Conservation (phyloP, 2,329 filamentous ascomycete genomes). For the Lecanosticta acicola region DNA sequence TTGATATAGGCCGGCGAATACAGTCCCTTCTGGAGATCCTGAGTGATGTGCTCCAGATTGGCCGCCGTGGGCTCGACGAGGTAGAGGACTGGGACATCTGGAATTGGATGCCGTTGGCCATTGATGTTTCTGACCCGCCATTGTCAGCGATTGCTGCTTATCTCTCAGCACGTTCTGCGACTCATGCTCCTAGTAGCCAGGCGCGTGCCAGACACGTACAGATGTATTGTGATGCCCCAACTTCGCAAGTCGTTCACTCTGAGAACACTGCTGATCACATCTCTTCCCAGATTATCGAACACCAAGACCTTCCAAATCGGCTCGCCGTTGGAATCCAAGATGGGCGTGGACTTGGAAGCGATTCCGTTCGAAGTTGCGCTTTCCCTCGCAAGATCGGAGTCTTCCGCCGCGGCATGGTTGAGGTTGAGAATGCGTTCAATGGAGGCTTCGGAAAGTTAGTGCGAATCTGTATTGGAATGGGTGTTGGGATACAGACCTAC, state of each 20-base stretch:
- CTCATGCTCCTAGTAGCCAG: background rate
- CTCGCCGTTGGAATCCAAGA: conserved; percentile 79
- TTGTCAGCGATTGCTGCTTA: conserved; percentile 29
- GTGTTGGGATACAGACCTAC: conserved; percentile 50
- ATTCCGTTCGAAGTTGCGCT: conserved; percentile 56
- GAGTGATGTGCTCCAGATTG: conserved; percentile 78
- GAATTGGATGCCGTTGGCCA: conserved; percentile 78
- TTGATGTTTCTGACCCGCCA: conserved; percentile 60
- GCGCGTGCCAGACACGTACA: conserved; percentile 51
- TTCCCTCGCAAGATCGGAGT: conserved; percentile 57
- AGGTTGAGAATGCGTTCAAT: conserved; percentile 95
- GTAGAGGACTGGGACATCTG: conserved; percentile 93
- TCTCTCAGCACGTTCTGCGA: conserved; percentile 26
- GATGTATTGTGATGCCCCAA: conserved; percentile 94
- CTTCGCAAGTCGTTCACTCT: conserved; percentile 86
- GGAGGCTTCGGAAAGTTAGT: conserved; percentile 54
- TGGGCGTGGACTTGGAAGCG: conserved; percentile 65
- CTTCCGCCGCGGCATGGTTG: conserved; percentile 62
- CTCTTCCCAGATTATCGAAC: conserved; percentile 84
- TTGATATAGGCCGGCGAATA: conserved; percentile 96
- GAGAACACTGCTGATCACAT: conserved; percentile 95
- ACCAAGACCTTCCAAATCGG: conserved; percentile 97
- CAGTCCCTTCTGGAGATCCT: conserved; percentile 76
- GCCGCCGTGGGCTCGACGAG: conserved; percentile 80
- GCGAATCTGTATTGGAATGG: conserved; percentile 15